Percentiles rank a stretch among this genome's conserved stretches.
Evolutionary conservation across 2,329 filamentous ascomycete species (phyloP).

Genomic region (Fusarium stilboides): DNA sequence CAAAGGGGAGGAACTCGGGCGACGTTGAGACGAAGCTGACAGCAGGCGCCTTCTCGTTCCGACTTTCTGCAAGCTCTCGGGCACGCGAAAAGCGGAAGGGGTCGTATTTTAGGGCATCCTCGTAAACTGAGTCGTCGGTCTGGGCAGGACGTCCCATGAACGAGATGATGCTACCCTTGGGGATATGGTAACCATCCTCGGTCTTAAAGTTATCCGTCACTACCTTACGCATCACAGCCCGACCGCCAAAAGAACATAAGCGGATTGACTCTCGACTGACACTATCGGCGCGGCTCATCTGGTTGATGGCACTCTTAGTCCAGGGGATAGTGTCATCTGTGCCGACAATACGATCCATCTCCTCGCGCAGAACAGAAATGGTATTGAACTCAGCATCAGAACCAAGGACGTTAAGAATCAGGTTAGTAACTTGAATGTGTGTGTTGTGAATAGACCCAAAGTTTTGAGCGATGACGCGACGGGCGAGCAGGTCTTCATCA

Average conservation of each 20-base stretch:
- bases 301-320: constrained; percentile 57
- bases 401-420: constrained; percentile 56
- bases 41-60: constrained; percentile 25
- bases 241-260: constrained; percentile 52
- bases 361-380: constrained; percentile 56
- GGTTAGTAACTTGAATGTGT: constrained; percentile 57
- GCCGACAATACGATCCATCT: constrained; percentile 54
- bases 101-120: constrained; percentile 57
- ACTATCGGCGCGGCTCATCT: constrained; percentile 60
- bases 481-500: constrained; percentile 50
- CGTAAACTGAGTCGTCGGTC: constrained; percentile 51
- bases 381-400: constrained; percentile 57
- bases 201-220: constrained; percentile 51
- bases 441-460: constrained; percentile 60
- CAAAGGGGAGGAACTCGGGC: constrained; percentile 53
- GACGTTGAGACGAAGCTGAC: constrained; percentile 41
- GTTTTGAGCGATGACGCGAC: constrained; percentile 54
- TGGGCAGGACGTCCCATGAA: constrained; percentile 53
- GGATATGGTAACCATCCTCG: constrained; percentile 52
- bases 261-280: constrained; percentile 61
- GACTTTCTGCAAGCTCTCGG: constrained; percentile 48
- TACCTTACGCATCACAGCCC: constrained; percentile 51
- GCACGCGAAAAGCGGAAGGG: constrained; percentile 59
- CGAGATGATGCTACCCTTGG: constrained; percentile 53
- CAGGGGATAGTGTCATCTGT: constrained; percentile 50